Evolutionary conservation across 371 early-diverging fungal genomes (phyloP), one percentile per base, ranked within the genome.

Genomic region (Lichtheimia corymbifera): DNA sequence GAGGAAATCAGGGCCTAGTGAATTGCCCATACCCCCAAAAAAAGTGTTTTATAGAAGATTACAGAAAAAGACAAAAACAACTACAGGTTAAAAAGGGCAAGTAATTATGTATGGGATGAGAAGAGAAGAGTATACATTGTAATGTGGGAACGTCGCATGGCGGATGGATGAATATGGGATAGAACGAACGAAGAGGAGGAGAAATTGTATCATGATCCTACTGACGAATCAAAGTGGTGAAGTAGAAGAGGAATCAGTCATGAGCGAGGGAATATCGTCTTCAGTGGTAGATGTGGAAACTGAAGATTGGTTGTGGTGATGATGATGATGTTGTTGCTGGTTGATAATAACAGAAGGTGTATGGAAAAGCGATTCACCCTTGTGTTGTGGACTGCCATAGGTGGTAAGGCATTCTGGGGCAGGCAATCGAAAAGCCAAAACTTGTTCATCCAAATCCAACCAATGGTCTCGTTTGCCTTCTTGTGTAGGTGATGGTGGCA

Each of bases 401-500:
- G 58, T 58, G 4, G 76, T 76, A 13, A 76, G 56, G 45, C 76
- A 73, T 40, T 68, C 69, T 20, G 70, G 67, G 28, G 66, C 62
- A 3, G 75, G 78, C 9, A 74, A 58, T 18, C 58, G 51, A 53
- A 78, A 78, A 17, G 67, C 70, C 64, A 71, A 4, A 3, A 25
- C 56, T 15, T 67, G 65, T 57, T 67, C 59, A 53, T 63, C 66
- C 5, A 47, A 40, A 18, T 59, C 68, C 18, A 67, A n/a, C 72
- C 72, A 72, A n/a, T 66, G 63, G 20, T 72, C 72, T 45, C 61
- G 61, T 47, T 72, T 68, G 55, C 51, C 45, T 18, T 64, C 65
- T 24, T 63, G 54, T n/a, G 45, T 54, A 0, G 76, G 79, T 20
- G 79, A 79, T n/a, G 79, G 79, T 7, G 76, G 79, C 59, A 79